Evolutionary conservation across 257 asterid genomes (phyloP).

Genomic region (Parsonsia alboflavescens): DNA sequence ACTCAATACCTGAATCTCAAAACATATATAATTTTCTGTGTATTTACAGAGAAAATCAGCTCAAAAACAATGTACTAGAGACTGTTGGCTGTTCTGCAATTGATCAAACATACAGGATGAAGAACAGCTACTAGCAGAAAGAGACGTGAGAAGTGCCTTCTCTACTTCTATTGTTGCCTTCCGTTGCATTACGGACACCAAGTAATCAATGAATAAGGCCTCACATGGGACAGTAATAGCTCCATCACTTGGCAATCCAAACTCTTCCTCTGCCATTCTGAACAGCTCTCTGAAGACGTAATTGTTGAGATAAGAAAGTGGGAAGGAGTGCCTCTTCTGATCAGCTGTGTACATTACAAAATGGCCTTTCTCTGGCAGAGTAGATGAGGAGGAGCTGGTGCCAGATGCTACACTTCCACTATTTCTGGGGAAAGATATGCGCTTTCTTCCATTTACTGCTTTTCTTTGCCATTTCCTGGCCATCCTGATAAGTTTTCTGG

Average conservation of each 20-base stretch:
- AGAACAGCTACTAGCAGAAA: background rate
- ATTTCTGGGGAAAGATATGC: constrained; percentile 8
- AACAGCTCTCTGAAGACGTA: too few relatives aligned
- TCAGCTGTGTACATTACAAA: background rate
- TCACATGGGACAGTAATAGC: too few relatives aligned
- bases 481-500: constrained; percentile 26
- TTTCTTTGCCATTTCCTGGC: constrained; percentile 28
- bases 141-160: constrained; percentile 6
- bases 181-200: too few relatives aligned
- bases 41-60: too few relatives aligned
- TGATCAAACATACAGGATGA: background rate
- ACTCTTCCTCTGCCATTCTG: too few relatives aligned
- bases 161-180: too few relatives aligned
- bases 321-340: too few relatives aligned
- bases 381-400: background rate
- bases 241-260: too few relatives aligned
- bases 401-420: background rate
- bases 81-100: background rate
- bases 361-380: constrained; percentile 6
- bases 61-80: background rate
- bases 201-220: too few relatives aligned
- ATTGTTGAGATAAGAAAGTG: too few relatives aligned
- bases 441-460: constrained; percentile 25
- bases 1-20: too few relatives aligned
- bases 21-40: too few relatives aligned